Percentiles rank a stretch among this genome's conserved stretches.
These are phyloP conservation scores for Metschnikowia rubicola DNA, from an alignment of 805 yeast genomes.

Conservation along the genomic window DNA sequence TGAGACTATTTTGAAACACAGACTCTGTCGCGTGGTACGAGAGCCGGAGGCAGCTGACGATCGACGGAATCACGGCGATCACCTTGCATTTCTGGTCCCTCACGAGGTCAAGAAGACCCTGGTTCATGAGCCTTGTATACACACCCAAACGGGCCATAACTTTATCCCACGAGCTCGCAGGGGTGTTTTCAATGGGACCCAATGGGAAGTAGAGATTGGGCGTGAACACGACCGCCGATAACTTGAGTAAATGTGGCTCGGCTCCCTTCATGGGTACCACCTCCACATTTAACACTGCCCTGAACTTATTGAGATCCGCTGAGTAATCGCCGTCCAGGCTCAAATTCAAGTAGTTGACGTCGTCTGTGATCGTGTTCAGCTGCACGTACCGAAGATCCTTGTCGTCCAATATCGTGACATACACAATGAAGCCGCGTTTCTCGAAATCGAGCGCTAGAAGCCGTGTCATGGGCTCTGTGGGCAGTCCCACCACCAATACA, in stretches of 20 bases:
- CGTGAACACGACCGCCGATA: constrained; percentile 64
- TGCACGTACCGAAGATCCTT: constrained; percentile 51
- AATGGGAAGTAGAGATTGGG: constrained; percentile 68
- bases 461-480: constrained; percentile 68
- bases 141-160: constrained; percentile 45
- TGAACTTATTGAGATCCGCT: constrained; percentile 48
- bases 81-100: constrained; percentile 46
- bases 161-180: constrained; percentile 49
- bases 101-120: constrained; percentile 53
- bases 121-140: constrained; percentile 49
- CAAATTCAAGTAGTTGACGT: constrained; percentile 63
- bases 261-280: constrained; percentile 61
- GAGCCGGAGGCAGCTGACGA: constrained; percentile 50
- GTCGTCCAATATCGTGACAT: constrained; percentile 66
- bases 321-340: constrained; percentile 44
- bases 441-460: constrained; percentile 72
- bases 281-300: constrained; percentile 47
- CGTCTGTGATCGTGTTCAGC: constrained; percentile 58
- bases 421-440: constrained; percentile 76
- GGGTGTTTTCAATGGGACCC: constrained; percentile 62
- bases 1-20: constrained; percentile 46
- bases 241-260: constrained; percentile 48
- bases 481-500: constrained; percentile 71
- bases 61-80: constrained; percentile 52
- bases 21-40: constrained; percentile 67